Evolutionary conservation across 257 asterid species (phyloP).

Genomic region (Scutellaria baicalensis): DNA sequence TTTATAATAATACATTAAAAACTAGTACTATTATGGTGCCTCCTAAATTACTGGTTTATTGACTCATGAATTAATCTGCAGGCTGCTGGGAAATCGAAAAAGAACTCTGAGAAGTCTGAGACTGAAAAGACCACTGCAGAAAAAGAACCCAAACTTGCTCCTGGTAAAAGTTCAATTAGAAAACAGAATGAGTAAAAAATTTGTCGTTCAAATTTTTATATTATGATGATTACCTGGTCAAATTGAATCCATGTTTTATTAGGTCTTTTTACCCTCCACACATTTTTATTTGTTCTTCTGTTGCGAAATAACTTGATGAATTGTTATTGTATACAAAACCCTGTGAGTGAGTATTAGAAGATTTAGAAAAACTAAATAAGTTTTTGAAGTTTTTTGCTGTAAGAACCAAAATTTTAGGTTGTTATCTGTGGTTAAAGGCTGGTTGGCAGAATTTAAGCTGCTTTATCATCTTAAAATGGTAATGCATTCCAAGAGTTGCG

Average conservation of each 20-base stretch:
- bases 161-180: constrained; percentile 35
- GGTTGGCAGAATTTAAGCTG: too few relatives aligned
- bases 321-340: too few relatives aligned
- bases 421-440: too few relatives aligned
- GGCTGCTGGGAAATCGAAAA: constrained; percentile 84
- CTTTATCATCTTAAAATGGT: too few relatives aligned
- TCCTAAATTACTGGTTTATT: constrained; percentile 3
- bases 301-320: not conserved
- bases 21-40: constrained; percentile 5
- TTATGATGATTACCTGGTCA: constrained; percentile 1
- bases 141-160: constrained; percentile 27
- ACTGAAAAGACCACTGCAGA: constrained; percentile 26
- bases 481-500: too few relatives aligned
- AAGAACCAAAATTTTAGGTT: too few relatives aligned
- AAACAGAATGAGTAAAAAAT: not conserved
- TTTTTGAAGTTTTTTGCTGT: too few relatives aligned
- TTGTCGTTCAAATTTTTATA: not conserved
- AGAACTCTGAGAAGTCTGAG: constrained; percentile 35
- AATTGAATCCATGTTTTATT: not conserved
- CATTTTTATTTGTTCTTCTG: constrained; percentile 6
- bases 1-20: not conserved
- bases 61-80: constrained; percentile 27
- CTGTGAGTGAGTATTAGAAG: too few relatives aligned
- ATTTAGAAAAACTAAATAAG: too few relatives aligned
- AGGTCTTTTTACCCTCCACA: too few relatives aligned